Evolutionary conservation across 345 rosid genomes (phyloP), one percentile per base, ranked within the genome.

Genomic region (Corymbia maculata): DNA sequence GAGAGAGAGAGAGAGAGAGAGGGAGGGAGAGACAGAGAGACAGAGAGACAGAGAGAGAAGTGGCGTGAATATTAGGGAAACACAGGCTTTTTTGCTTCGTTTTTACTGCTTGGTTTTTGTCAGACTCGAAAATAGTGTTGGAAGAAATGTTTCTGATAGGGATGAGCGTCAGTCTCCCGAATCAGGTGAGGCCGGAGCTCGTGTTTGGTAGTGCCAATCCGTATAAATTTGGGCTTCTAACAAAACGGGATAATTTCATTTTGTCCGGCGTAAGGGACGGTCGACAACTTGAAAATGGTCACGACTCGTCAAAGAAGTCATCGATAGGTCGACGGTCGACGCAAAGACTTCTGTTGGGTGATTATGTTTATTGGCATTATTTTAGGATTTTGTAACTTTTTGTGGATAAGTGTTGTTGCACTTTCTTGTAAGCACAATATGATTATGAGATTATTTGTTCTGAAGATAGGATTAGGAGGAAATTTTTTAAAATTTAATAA

Each of bases 21-120:
- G 51, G 42, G 42, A 36, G 42, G 85, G n/a, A 12, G 15, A 22
- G 9, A n/a, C 17, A 19, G 82, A 52, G 68, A 42, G 4, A 49
- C 45, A 88, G 91, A 85, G 92, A 90, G 93, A 89, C 30, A 26
- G 15, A 28, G 68, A 86, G 93, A 89, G 93, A 92, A 90, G 42
- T 91, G 90, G 79, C 89, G 85, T 90, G 90, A 85, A 89, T 68
- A 61, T 52, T 11, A 79, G 90, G 91, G 59, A 86, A 88, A 86
- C 70, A 85, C 21, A 15, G 50, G 16, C n/a, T 30, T 85, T 61
- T 85, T 86, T 36, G 75, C 79, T 50, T 51, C 47, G 17, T 22
- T 12, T 42, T 75, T 42, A 75, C 84, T 42, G 49, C 49, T 44
- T 10, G 13, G 42, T 86, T 50, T 87, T 28, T 86, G 64, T 85